Evolutionary conservation across 805 yeast species (phyloP), one percentile per base, ranked within the genome.

Genomic region (Lipomyces oligophaga): DNA sequence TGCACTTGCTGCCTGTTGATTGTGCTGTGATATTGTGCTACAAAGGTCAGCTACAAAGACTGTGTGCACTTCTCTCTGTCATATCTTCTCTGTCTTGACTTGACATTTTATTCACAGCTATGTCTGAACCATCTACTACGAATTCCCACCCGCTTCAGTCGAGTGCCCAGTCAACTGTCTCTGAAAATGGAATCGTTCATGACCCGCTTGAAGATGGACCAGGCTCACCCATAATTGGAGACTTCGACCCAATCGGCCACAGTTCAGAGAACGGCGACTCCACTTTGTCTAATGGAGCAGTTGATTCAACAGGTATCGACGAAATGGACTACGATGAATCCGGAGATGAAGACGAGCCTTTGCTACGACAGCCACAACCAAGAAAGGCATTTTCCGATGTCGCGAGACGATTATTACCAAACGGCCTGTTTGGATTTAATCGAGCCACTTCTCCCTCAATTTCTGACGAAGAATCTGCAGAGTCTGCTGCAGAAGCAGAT

Each of bases 251-350:
- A n/a, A n/a, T n/a, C n/a, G n/a, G n/a, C n/a, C 41, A 33, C 30
- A 49, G 44, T 35, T n/a, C 40, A 5, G 13, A 27, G 20, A 47
- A 30, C 21, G 7, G 21, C n/a, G 32, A 26, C 28, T 11, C 11
- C 19, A 13, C 39, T 7, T 26, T 21, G 5, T 3, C 28, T 8
- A 28, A 21, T 11, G 48, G 38, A 22, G 38, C 40, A 20, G 7
- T 31, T 2, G 30, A 37, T 3, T 22, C 21, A 16, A 18, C 5
- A 10, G 28, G 24, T 13, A 36, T 51, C 25, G 55, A 49, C 24
- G 49, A 53, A 42, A 44, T 51, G 8, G 55, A 51, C 10, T 51
- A 51, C 46, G 55, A 49, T 41, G 55, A 51, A 30, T 38, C 42
- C 11, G 54, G 28, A 3, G 46, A 33, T 37, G 55, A 51, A 19